Conservation (phyloP, 371 early-diverging fungal species). For the Funneliformis caledonium region DNA sequence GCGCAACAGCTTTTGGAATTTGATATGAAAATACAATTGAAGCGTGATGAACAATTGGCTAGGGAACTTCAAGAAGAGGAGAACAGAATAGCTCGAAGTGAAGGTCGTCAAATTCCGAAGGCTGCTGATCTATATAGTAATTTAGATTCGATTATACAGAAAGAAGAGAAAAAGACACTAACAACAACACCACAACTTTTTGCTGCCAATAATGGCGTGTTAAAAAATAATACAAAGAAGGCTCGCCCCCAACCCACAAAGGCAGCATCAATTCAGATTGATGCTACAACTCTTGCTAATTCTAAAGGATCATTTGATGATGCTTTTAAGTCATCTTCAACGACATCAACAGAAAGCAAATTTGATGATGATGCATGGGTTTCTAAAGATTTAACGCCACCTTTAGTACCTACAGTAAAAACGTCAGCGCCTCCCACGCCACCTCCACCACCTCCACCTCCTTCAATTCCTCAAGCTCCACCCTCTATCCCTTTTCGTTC, state of each 20-base stretch:
- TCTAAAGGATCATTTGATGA: slow-evolving; percentile 16
- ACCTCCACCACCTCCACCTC: slow-evolving; percentile 11
- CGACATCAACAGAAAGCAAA: slow-evolving; percentile 9
- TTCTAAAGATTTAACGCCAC: background rate
- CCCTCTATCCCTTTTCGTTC: background rate
- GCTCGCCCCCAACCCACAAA: slow-evolving; percentile 36
- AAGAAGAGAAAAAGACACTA: slow-evolving; percentile 30
- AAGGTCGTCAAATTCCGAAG: slow-evolving; percentile 33
- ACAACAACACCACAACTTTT: slow-evolving; percentile 18
- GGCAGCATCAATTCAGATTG: slow-evolving; percentile 31
- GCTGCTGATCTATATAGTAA: slow-evolving; percentile 30
- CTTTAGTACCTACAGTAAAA: background rate
- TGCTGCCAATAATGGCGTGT: slow-evolving; percentile 15
- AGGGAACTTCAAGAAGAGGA: slow-evolving; percentile 74
- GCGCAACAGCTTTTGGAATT: slow-evolving; percentile 39
- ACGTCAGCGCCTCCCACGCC: slow-evolving; percentile 5
- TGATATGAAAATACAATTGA: slow-evolving; percentile 48
- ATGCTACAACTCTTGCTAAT: slow-evolving; percentile 7
- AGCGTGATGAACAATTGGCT: slow-evolving; percentile 74
- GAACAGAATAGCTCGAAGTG: slow-evolving; percentile 44
- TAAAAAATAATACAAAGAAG: slow-evolving; percentile 39
- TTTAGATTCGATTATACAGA: slow-evolving; percentile 33
- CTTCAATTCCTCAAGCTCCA: background rate
- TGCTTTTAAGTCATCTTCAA: slow-evolving; percentile 36
- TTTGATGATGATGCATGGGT: slow-evolving; percentile 35